Evolutionary conservation across 2,329 filamentous ascomycete genomes (phyloP), one percentile per base, ranked within the genome.

Genomic region (Plenodomus lindquistii): DNA sequence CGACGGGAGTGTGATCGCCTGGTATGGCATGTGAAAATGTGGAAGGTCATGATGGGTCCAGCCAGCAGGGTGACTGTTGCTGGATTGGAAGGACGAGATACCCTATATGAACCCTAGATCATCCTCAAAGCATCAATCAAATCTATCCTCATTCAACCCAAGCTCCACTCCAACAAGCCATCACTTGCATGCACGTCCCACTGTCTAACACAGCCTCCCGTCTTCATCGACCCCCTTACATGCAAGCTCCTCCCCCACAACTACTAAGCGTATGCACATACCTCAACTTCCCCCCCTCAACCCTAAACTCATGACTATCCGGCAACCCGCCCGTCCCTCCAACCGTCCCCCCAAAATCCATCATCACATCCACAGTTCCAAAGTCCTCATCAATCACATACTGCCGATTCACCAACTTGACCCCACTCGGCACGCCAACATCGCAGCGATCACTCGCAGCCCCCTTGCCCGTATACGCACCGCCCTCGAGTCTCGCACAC

Each of bases 261-360:
- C 52, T 56, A 19, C 51, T 55, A 31, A 67, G 53, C 13, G 65
- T 69, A 54, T 69, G 65, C 40, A 69, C 62, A 57, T 59, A 69
- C 27, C 64, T 55, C 48, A 69, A 37, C 55, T 65, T 67, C 17
- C 64, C 63, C 2, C 53, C 49, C 50, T 69, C 64, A 35, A 69
- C 40, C 39, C 65, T 50, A 42, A 69, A 69, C 39, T 67, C 64
- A 60, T 69, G 65, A 38, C 61, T 65, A 58, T 69, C 64, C n/a
- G 65, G 65, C 51, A 66, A 42, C 2, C 65, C 65, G 11, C 46
- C 48, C 0, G 44, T 53, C 2, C 55, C 56, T 5, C 60, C 56
- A 4, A 37, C 42, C 0, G 50, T 52, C 0, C 64, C 64, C 8
- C 45, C 60, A 59, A 69, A 69, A 40, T 66, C 62, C 60, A 69